These are phyloP conservation scores for Acanthamoeba healyi DNA, from an alignment of 208 protist genomes.

Conservation along the genomic window DNA sequence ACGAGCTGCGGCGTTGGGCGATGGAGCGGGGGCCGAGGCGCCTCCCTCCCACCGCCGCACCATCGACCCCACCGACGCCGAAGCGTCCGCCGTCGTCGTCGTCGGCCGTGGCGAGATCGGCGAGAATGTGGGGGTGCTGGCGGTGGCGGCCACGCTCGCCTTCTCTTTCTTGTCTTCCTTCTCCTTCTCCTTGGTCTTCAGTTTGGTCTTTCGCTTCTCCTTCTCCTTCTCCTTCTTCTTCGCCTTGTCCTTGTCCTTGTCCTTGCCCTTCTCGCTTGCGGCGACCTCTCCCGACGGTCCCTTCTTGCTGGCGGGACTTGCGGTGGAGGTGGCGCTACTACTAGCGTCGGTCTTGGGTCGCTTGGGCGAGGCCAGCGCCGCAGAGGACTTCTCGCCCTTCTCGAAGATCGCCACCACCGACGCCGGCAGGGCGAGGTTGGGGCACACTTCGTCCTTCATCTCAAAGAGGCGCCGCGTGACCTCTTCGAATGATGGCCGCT, in stretches of 20 bases:
- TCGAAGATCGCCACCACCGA: background rate
- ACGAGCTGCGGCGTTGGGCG: background rate
- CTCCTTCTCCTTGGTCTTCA: background rate
- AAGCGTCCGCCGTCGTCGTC: background rate
- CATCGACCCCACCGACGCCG: background rate
- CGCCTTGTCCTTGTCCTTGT: background rate
- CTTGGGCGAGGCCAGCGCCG: background rate
- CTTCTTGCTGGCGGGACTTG: background rate
- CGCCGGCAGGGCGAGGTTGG: background rate
- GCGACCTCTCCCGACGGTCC: no score
- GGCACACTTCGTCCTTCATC: constrained; percentile 53
- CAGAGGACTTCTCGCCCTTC: background rate
- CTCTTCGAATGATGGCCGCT: constrained; percentile 46
- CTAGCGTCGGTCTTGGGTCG: background rate
- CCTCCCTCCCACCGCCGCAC: background rate
- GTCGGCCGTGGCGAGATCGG: background rate
- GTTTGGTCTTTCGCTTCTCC: background rate
- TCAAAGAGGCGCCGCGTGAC: constrained; percentile 15
- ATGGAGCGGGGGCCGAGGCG: background rate
- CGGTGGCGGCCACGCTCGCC: background rate
- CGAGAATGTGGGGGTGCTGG: background rate
- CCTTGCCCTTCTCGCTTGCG: background rate
- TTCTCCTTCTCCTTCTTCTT: background rate
- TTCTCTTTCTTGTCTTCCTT: constrained; percentile 13
- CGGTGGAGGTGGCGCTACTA: no score